These are phyloP conservation scores for Sporisorium exsertum DNA, from an alignment of 1,284 basidiomycete genomes.

Conservation along the genomic window DNA sequence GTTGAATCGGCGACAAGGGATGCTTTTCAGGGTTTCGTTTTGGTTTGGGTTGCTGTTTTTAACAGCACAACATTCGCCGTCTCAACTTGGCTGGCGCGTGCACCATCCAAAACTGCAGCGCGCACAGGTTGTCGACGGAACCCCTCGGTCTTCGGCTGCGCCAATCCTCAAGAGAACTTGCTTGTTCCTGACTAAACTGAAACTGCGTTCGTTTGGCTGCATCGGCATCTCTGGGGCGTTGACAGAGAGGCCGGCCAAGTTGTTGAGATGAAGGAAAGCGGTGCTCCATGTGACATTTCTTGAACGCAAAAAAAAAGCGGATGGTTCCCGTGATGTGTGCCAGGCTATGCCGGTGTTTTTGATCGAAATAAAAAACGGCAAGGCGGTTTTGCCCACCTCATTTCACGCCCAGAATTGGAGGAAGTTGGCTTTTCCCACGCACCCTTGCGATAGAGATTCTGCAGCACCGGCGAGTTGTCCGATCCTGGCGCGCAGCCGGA, in stretches of 20 bases:
- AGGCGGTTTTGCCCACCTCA: not conserved
- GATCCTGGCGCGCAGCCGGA: constrained; percentile 8
- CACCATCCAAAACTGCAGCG: not conserved
- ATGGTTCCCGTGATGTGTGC: not conserved
- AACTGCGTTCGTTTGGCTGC: not conserved
- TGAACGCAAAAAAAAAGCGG: not conserved
- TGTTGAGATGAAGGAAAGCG: not conserved
- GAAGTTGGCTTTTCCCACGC: constrained; percentile 13
- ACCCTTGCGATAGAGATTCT: not conserved
- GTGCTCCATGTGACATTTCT: not conserved
- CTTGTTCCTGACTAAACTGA: not conserved
- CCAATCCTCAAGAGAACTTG: not conserved
- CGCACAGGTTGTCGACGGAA: constrained; percentile 3
- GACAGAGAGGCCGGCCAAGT: not conserved
- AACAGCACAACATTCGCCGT: not conserved
- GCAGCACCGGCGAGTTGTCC: not conserved
- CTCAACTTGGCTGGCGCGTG: not conserved
- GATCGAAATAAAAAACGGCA: not conserved
- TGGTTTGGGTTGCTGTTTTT: too few species aligned
- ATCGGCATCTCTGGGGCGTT: not conserved
- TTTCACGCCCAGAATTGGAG: not conserved
- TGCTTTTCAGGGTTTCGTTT: too few species aligned
- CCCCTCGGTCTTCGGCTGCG: constrained; percentile 3
- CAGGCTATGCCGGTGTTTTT: not conserved
- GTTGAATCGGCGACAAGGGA: not conserved